Evolutionary conservation across 345 rosid genomes (phyloP), one percentile per base, ranked within the genome.

Genomic region (Syzygium aqueum): DNA sequence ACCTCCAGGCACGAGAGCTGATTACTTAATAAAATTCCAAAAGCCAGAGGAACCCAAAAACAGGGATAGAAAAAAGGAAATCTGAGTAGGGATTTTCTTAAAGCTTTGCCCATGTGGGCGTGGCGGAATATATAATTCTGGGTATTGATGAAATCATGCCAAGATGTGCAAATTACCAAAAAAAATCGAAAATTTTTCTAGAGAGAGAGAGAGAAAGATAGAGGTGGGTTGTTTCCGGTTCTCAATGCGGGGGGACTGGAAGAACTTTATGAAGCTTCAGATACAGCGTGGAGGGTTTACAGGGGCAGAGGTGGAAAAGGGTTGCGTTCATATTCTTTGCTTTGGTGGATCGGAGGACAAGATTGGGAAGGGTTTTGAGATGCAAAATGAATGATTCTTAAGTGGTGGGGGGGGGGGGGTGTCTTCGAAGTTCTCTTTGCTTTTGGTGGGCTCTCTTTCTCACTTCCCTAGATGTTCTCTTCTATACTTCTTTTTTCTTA

Each of bases 381-480:
- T 89, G 73, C 33, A 61, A 61, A 61, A 61, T 61, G 73, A 61
- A 61, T n/a, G 73, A n/a, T 61, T 61, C 19, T n/a, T n/a, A 5
- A 37, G 82, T 19, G 49, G 82, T 21, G 25, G 23, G 23, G 23
- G 46, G 46, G 25, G 23, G 23, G 23, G 46, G 46, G 13, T 33
- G 49, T 87, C 89, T 90, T 89, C 91, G 92, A 90, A 90, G 91
- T 91, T 91, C 86, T 88, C 86, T 91, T 92, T 90, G 93, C 73
- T 61, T 93, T 92, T 90, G 85, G 51, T 50, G 51, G 77, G 23
- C 77, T 86, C 90, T 80, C 95, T 94, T 94, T 94, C 95, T 89
- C 94, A 88, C 93, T 93, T 93, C 94, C 96, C 95, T 89, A 92
- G 91, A 95, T 92, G 94, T 95, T 95, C 95, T 77, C 87, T 40